phyloP scores from a whole-genome alignment of 164 flowering plant genomes.

The Amborella trichopoda region DNA sequence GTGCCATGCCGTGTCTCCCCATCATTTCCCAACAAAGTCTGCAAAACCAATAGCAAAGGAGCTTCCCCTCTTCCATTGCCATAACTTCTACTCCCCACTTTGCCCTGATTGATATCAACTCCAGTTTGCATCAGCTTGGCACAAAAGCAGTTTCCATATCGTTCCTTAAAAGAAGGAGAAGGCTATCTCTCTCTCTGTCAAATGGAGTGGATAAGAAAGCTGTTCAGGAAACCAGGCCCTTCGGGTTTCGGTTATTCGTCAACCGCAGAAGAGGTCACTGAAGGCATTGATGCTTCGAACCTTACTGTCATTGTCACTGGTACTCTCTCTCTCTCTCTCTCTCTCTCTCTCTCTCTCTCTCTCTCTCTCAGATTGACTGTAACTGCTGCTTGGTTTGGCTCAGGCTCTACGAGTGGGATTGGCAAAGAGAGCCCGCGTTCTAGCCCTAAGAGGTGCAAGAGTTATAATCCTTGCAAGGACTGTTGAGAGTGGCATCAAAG shows the following conservation, averaged over 20 bases:
- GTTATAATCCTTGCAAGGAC: neutral
- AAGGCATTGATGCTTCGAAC: constrained; percentile 17
- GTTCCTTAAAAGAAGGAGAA: no score
- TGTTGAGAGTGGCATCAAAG: neutral
- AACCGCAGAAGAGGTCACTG: constrained; percentile 20
- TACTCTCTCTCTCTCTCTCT: constrained; percentile 2
- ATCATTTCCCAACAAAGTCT: no score
- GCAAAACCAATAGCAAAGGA: no score
- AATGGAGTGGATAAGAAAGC: constrained; percentile 6
- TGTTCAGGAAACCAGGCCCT: constrained; percentile 7
- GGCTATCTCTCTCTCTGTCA: no score
- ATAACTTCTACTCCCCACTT: no score
- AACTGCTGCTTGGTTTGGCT: no score
- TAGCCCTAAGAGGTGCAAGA: constrained; percentile 1
- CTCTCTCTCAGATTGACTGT: no score
- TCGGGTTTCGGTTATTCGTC: constrained; percentile 16
- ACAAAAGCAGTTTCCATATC: no score
- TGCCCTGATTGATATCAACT: no score
- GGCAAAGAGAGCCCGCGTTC: constrained; percentile 2
- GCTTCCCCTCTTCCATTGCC: no score
- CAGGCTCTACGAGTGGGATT: constrained; percentile 2
- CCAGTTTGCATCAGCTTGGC: no score
- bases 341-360: constrained; percentile 1
- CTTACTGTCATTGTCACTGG: constrained; percentile 25
- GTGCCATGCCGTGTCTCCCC: no score